Evolutionary conservation across 441 rosid species (phyloP).

Genomic region (Aleurites moluccanus): DNA sequence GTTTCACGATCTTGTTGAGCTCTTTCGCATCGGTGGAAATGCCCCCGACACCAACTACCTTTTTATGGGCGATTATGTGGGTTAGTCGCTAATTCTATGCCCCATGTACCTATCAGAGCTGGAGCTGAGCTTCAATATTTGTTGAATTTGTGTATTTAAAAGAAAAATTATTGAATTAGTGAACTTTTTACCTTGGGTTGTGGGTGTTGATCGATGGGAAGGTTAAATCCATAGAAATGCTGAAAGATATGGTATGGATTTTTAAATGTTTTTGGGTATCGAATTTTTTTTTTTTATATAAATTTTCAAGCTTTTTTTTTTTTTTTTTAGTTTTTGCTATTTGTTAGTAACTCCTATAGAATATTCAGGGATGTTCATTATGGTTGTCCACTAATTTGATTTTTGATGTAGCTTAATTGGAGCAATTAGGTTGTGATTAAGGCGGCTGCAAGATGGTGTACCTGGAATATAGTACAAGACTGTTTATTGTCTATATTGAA

Average conservation of each 20-base stretch:
- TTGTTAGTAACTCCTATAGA: not conserved
- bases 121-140: slow-evolving; percentile 3
- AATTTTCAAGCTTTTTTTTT: not conserved
- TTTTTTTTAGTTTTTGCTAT: not conserved
- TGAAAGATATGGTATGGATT: not conserved
- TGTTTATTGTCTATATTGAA: not conserved
- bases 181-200: not conserved
- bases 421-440: not conserved
- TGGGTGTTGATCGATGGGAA: not conserved
- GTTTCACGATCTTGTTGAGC: slow-evolving; percentile 89
- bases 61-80: slow-evolving; percentile 95
- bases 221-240: not conserved
- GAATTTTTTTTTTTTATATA: not conserved
- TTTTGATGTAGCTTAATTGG: not conserved
- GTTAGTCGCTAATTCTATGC: slow-evolving; percentile 38
- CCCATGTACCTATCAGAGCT: not conserved
- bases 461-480: not conserved
- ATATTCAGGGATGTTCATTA: not conserved
- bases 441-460: not conserved
- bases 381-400: not conserved
- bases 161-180: not conserved
- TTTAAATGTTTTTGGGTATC: not conserved
- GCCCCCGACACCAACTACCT: slow-evolving; percentile 87
- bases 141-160: slow-evolving; percentile 1
- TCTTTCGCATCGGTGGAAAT: slow-evolving; percentile 85